A percentile compares a stretch with the other conserved stretches of the same genome.
These are phyloP conservation scores for Phaeolepiota aurea DNA, from an alignment of 768 basidiomycete species.

Conservation along the genomic window DNA sequence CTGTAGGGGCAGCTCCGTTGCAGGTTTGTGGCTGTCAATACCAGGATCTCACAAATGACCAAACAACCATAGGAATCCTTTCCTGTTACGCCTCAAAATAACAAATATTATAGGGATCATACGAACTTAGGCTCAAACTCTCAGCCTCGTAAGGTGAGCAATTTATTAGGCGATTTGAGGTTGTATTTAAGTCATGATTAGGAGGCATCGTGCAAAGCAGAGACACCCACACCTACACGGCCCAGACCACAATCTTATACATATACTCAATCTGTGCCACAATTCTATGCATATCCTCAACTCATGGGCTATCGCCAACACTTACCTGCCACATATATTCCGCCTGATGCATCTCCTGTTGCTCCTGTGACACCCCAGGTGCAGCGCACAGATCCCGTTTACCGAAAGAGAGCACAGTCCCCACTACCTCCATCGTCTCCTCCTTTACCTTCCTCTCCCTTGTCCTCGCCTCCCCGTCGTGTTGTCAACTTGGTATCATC, in stretches of 20 bases:
- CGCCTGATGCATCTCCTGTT: slow-evolving; percentile 22
- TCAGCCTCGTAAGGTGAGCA: slow-evolving; percentile 21
- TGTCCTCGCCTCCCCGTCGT: slow-evolving; percentile 52
- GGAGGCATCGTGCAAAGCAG: slow-evolving; percentile 26
- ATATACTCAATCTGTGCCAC: slow-evolving; percentile 18
- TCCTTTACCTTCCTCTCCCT: slow-evolving; percentile 45
- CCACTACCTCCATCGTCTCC: slow-evolving; percentile 59
- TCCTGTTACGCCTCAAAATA: slow-evolving; percentile 52
- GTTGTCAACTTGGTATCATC: slow-evolving; percentile 77
- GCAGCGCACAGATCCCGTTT: slow-evolving; percentile 27
- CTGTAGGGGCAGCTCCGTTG: slow-evolving; percentile 13
- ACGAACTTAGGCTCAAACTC: slow-evolving; percentile 24
- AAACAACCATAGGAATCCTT: slow-evolving; percentile 10
- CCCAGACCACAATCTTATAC: slow-evolving; percentile 16
- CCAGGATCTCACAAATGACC: slow-evolving; percentile 10
- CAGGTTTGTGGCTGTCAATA: slow-evolving; percentile 30
- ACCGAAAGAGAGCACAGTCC: slow-evolving; percentile 26
- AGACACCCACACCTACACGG: slow-evolving; percentile 38
- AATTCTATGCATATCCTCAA: slow-evolving; percentile 30
- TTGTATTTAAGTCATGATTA: no score
- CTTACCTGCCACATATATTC: slow-evolving; percentile 23
- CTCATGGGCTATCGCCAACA: slow-evolving; percentile 30
- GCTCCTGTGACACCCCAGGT: slow-evolving; percentile 43
- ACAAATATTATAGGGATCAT: slow-evolving; percentile 54
- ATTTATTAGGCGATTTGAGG: no score